Conservation (phyloP, 2,329 filamentous ascomycete genomes). For the Colletotrichum cordylinicola region DNA sequence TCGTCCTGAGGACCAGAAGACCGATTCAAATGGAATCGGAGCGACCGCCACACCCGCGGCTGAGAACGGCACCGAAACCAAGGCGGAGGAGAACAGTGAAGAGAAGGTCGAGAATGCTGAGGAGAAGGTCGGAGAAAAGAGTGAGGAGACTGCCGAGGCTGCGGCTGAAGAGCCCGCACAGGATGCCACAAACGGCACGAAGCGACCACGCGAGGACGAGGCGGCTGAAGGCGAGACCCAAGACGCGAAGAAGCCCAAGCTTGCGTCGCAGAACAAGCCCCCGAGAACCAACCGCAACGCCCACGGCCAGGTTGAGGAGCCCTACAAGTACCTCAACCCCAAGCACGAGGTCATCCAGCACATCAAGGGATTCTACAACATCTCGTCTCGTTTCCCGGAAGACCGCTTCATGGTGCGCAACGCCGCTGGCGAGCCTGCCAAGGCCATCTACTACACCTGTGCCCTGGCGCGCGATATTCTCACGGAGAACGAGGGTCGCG, state of each 20-base stretch:
- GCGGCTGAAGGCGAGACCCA: constrained; percentile 36
- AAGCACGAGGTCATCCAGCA: constrained; percentile 77
- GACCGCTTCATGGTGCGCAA: constrained; percentile 98
- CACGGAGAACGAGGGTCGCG: constrained; percentile 83
- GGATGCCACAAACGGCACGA: constrained; percentile 29
- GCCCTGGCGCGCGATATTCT: constrained; percentile 85
- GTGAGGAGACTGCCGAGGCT: neutral
- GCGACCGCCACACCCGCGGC: constrained; percentile 17
- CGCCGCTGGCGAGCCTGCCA: constrained; percentile 82
- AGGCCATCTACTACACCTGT: constrained; percentile 97
- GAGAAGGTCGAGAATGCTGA: constrained; percentile 5
- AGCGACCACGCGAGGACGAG: constrained; percentile 37
- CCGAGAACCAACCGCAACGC: constrained; percentile 47
- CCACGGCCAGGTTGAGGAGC: constrained; percentile 75
- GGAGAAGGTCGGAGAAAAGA: neutral
- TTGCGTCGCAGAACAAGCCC: constrained; percentile 33
- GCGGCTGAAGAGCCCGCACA: constrained; percentile 19
- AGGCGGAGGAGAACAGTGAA: constrained; percentile 15
- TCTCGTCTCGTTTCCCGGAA: constrained; percentile 83
- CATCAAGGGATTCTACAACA: constrained; percentile 84
- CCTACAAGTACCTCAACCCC: constrained; percentile 86
- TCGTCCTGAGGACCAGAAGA: constrained; percentile 65
- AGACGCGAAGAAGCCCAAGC: constrained; percentile 47
- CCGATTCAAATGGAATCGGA: constrained; percentile 38
- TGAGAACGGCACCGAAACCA: constrained; percentile 16